These are phyloP conservation scores for Neurospora sp. DNA, from an alignment of 495 filamentous ascomycete genomes.

Conservation along the genomic window DNA sequence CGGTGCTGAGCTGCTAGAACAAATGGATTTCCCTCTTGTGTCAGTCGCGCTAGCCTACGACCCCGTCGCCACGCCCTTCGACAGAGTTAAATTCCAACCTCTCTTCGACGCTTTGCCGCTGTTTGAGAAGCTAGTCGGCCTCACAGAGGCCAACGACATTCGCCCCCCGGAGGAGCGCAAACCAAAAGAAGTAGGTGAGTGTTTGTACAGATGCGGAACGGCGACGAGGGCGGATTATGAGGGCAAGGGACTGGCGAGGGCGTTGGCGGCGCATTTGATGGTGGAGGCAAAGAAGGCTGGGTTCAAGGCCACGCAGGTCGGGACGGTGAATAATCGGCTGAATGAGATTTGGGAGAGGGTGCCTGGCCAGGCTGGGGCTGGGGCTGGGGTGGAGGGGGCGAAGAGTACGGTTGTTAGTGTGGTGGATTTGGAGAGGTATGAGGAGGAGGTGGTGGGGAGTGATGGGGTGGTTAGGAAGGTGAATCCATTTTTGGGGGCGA, in stretches of 20 bases:
- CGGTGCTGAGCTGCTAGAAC: constrained; percentile 11
- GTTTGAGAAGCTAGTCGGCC: constrained; percentile 16
- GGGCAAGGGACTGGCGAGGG: constrained; percentile 25
- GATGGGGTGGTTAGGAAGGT: neutral
- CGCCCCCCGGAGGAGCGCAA: constrained; percentile 15
- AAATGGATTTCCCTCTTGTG: constrained; percentile 38
- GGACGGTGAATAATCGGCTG: neutral
- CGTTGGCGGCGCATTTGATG: constrained; percentile 30
- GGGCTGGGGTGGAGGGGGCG: neutral
- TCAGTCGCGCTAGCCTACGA: constrained; percentile 32
- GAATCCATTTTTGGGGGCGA: neutral
- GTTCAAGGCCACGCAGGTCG: neutral
- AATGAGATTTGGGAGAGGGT: neutral
- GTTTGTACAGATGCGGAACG: constrained; percentile 31
- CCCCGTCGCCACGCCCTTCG: constrained; percentile 18
- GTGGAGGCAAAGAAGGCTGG: constrained; percentile 6
- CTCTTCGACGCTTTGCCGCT: constrained; percentile 22
- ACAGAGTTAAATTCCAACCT: constrained; percentile 15
- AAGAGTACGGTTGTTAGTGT: neutral
- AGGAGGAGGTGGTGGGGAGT: neutral
- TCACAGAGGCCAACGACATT: constrained; percentile 11
- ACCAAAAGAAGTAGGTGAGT: constrained; percentile 19
- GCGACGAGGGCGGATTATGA: constrained; percentile 24
- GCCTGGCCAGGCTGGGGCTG: neutral
- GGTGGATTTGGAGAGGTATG: neutral